Base-by-base conservation (phyloP, 768 basidiomycete genomes). In the Suillus alpinus region DNA sequence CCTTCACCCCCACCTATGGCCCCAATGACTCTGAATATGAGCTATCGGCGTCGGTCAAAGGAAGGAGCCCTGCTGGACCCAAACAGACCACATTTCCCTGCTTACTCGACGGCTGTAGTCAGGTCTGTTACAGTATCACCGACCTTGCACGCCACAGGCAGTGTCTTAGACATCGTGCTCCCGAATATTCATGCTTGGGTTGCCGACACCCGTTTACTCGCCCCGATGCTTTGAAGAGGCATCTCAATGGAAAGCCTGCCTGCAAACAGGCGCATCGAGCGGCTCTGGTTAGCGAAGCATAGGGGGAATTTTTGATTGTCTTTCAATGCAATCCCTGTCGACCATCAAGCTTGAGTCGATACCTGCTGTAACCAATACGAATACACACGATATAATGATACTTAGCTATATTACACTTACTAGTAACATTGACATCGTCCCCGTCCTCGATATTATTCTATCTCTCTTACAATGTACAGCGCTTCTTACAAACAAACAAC, bases 191-290 rank as follows among this genome's bases (percentile, higher is more conserved):
- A 29, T 75, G 72, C 46, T 39, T 66, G 53, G 67, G 65, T 10
- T 73, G 72, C 23, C 53, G 62, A 46, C 69, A 70, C 62, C 62
- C 64, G 5, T 73, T 72, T 60, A 72, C 73, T 44, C 69, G 72
- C 37, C 16, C 59, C 10, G 73, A 74, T 63, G 73, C 69, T 7
- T 61, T 75, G 61, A 74, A 75, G 69, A 65, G 72, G 64, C 72
- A 73, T 57, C 67, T 73, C 16, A 72, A 66, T 55, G 63, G 61
- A 62, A 72, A 70, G 63, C 66, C 58, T 0, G 55, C 59, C 32
- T 75, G 72, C 62, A 73, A 68, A 64, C 66, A 26, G 56, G 50
- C n/a, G 12, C 72, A 72, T 36, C 57, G 56, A 40, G 57, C 63
- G 20, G 71, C 65, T 51, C 14, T 60, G 16, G 29, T 59, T n/a